These are phyloP conservation scores for Fagopyrum homotropicum DNA, from an alignment of 148 eudicot species.

Conservation along the genomic window DNA sequence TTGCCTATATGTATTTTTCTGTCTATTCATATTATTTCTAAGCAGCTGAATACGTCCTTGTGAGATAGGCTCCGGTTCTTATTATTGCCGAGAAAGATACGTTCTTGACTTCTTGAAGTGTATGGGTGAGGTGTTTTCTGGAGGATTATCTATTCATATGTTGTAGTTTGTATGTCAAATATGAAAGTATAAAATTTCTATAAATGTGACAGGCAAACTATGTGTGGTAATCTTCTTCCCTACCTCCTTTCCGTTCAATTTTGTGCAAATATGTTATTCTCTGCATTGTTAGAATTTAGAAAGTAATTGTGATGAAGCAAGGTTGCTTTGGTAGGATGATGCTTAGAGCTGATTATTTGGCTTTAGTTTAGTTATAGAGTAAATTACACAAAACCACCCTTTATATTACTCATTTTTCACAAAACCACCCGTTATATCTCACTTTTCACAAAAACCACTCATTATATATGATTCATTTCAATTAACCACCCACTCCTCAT, in stretches of 20 bases:
- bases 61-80: not conserved
- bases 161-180: constrained; percentile 21
- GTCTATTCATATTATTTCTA: too few relatives aligned
- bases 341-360: constrained; percentile 62
- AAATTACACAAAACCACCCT: too few relatives aligned
- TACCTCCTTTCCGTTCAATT: not conserved
- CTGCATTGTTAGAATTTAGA: too few relatives aligned
- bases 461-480: too few relatives aligned
- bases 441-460: too few relatives aligned
- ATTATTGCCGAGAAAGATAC: constrained; percentile 53
- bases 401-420: too few relatives aligned
- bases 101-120: constrained; percentile 54
- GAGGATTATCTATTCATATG: constrained; percentile 53
- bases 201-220: constrained; percentile 27
- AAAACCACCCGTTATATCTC: too few relatives aligned
- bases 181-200: not conserved
- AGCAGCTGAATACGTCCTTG: too few relatives aligned
- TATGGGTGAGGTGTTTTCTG: constrained; percentile 74
- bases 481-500: too few relatives aligned
- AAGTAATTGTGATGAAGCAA: constrained; percentile 82
- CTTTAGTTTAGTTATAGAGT: constrained; percentile 24
- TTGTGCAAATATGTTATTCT: not conserved
- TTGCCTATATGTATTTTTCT: too few relatives aligned
- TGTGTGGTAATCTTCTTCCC: constrained; percentile 43
- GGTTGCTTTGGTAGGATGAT: constrained; percentile 77